phyloP scores from a whole-genome alignment of 2,329 filamentous ascomycete species.

The Xylaria sp. region DNA sequence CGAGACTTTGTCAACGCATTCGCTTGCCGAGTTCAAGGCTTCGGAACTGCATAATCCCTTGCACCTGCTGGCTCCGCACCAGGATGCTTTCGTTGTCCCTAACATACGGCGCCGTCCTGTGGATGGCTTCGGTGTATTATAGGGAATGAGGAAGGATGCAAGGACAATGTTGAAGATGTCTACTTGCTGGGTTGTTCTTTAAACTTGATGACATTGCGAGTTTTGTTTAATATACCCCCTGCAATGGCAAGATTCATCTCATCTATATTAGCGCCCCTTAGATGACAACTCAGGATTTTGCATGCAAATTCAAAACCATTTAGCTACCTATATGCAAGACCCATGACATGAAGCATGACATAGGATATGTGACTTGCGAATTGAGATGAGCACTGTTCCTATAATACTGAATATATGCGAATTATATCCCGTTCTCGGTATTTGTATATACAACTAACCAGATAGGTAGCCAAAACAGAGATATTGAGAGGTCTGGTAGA shows the following conservation, averaged over 20 bases:
- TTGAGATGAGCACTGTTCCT: not conserved
- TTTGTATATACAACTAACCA: not conserved
- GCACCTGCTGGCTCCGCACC: conserved; percentile 13
- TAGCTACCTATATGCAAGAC: not conserved
- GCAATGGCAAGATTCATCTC: too few species aligned
- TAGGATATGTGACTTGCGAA: not conserved
- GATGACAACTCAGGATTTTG: too few species aligned
- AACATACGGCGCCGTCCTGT: not conserved
- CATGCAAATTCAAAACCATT: too few species aligned
- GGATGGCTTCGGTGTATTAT: not conserved
- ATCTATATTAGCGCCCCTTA: too few species aligned
- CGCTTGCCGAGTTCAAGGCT: conserved; percentile 28
- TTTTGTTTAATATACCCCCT: too few species aligned
- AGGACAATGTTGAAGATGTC: not conserved
- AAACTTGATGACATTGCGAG: too few species aligned
- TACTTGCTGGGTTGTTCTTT: not conserved
- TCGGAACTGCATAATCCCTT: conserved; percentile 21
- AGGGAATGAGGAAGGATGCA: too few species aligned
- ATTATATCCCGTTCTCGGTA: not conserved
- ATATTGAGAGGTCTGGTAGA: not conserved
- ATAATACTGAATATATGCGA: not conserved
- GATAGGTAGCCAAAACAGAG: not conserved
- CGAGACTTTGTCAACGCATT: conserved; percentile 21
- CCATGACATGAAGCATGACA: conserved; percentile 4
- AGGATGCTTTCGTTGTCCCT: not conserved